Evolutionary conservation across 1,139 yeast genomes (phyloP), one percentile per base, ranked within the genome.

Genomic region (Petasospora rhodanensis): DNA sequence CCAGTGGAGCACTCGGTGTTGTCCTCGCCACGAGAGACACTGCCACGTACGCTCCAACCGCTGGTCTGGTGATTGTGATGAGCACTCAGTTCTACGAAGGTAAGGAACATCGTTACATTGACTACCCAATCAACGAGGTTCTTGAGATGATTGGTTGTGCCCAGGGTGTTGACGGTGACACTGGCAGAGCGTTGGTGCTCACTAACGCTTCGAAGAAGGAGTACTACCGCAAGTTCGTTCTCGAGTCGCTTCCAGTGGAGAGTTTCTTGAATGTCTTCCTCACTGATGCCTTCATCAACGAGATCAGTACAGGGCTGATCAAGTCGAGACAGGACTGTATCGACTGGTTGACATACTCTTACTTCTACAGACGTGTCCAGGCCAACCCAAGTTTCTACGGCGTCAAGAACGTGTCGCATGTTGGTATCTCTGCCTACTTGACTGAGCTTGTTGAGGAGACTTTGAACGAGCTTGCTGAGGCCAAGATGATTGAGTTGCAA

Each of bases 301-400:
- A 87, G 46, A 77, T 87, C 12, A 73, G 82, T 32, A 73, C 77
- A 11, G 67, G 74, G 2, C 65, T 78, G n/a, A 70, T 91, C 38
- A 70, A 66, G 31, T 66, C 74, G 6, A 76, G 84, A 50, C 96
- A 89, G 49, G 94, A 84, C 44, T 84, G 95, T 45, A 73, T 93
- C 40, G 96, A 89, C 50, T 85, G 95, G 93, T 54, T 93, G 25
- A 83, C 96, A 0, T 84, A 74, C 56, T 73, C 95, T 0, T 83
- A 78, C 47, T 84, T 87, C 51, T 93, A 85, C 59, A 67, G 94
- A 42, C 64, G 97, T 33, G 56, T 91, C 16, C 80, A 77, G 37
- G 68, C 75, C 27, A 93, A 93, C 53, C 97, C 98, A 2, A 78
- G 94, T 41, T 93, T 74, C 54, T 93, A 93, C 52, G 96, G 89